Evolutionary conservation across 1,284 basidiomycete genomes (phyloP).

Genomic region (Sanguinoderma infundibulare): DNA sequence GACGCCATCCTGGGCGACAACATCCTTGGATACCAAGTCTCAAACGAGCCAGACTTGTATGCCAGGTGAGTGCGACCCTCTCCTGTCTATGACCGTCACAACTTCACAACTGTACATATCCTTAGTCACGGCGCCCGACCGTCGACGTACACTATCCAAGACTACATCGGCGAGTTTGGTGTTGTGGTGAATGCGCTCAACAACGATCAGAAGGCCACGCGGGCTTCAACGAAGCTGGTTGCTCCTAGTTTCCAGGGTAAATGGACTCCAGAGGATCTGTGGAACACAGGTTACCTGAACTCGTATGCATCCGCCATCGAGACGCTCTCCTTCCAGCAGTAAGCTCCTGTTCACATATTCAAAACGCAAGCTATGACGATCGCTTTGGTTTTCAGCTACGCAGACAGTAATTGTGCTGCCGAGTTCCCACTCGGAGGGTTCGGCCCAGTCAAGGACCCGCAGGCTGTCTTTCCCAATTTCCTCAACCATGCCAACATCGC

Average conservation of each 20-base stretch:
- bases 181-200: conserved; percentile 45
- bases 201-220: conserved; percentile 39
- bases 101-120: neutral
- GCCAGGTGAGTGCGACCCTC: conserved; percentile 29
- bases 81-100: neutral
- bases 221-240: conserved; percentile 41
- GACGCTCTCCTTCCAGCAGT: conserved; percentile 55
- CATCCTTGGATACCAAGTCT: conserved; percentile 62
- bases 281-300: conserved; percentile 50
- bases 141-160: conserved; percentile 39
- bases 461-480: conserved; percentile 57
- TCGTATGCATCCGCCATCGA: conserved; percentile 43
- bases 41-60: conserved; percentile 78
- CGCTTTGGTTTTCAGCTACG: conserved; percentile 52
- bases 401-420: conserved; percentile 42
- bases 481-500: conserved; percentile 61
- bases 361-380: neutral
- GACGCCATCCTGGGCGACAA: conserved; percentile 59
- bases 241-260: conserved; percentile 55
- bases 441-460: conserved; percentile 44
- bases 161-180: conserved; percentile 57
- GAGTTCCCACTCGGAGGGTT: conserved; percentile 36
- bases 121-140: conserved; percentile 38
- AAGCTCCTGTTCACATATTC: conserved; percentile 16
- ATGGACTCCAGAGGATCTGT: conserved; percentile 51